Evolutionary conservation across 169 alveolate genomes (phyloP).

Genomic region (Plasmodium adleri): DNA sequence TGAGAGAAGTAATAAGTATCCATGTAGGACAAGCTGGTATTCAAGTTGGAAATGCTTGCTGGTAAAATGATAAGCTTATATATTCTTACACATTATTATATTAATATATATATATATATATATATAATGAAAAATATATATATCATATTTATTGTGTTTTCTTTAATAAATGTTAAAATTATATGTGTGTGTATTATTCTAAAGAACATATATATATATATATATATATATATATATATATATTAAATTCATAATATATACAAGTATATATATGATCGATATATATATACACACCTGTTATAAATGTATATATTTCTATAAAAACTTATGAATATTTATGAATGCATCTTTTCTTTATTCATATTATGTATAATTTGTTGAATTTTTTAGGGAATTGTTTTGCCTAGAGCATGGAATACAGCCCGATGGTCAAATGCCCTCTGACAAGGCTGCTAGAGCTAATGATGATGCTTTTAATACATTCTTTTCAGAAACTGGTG

Average conservation of each 20-base stretch:
- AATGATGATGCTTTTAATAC: slow-evolving; percentile 99
- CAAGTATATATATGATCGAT: background rate
- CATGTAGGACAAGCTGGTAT: slow-evolving; percentile 99
- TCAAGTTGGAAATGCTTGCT: slow-evolving; percentile 95
- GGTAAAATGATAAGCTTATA: slow-evolving; percentile 37
- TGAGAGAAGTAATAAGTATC: slow-evolving; percentile 92
- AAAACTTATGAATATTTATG: background rate
- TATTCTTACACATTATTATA: slow-evolving; percentile 7
- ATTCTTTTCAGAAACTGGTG: slow-evolving; percentile 98
- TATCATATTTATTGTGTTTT: too few relatives aligned
- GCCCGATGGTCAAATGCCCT: slow-evolving; percentile 89
- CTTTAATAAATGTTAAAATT: too few relatives aligned
- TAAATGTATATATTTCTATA: background rate
- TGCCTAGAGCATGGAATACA: slow-evolving; percentile 90
- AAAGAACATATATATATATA: too few relatives aligned
- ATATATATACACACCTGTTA: background rate
- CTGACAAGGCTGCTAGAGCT: slow-evolving; percentile 94
- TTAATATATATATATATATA: background rate
- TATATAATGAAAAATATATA: too few relatives aligned
- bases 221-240: too few relatives aligned
- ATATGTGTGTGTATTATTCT: too few relatives aligned
- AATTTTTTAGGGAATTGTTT: slow-evolving; percentile 85
- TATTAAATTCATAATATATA: too few relatives aligned
- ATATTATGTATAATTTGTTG: background rate
- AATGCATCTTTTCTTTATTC: background rate